Conservation (phyloP, 257 asterid genomes). For the Solanum dulcamara region DNA sequence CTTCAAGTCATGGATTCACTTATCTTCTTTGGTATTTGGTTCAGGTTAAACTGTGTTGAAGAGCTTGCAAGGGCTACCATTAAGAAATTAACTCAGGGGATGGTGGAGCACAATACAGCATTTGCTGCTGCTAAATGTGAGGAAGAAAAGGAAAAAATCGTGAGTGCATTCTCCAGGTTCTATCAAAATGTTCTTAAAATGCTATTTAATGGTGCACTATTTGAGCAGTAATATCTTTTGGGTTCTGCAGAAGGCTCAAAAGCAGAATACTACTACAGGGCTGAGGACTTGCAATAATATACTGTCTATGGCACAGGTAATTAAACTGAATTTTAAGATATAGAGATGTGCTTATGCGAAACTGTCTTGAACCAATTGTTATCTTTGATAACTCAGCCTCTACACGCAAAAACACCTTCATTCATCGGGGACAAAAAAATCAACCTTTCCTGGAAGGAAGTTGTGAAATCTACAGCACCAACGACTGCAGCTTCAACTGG, state of each 20-base stretch:
- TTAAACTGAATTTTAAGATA: neutral
- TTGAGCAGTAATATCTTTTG: neutral
- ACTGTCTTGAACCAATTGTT: neutral
- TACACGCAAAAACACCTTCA: constrained; percentile 70
- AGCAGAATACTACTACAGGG: constrained; percentile 62
- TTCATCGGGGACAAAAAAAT: constrained; percentile 72
- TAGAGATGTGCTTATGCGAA: neutral
- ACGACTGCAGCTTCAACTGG: constrained; percentile 35
- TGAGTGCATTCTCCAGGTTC: constrained; percentile 31
- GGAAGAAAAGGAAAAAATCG: constrained; percentile 65
- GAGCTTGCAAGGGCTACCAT: constrained; percentile 64
- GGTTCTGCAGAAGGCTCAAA: constrained; percentile 53
- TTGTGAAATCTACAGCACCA: constrained; percentile 35
- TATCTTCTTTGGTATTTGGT: neutral
- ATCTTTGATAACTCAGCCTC: constrained; percentile 40
- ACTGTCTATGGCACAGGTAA: constrained; percentile 75
- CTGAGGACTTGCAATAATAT: constrained; percentile 83
- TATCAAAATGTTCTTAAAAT: neutral
- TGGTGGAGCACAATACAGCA: constrained; percentile 56
- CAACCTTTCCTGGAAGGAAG: constrained; percentile 81
- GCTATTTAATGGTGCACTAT: neutral
- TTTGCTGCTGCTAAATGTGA: constrained; percentile 64
- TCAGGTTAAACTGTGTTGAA: constrained; percentile 71
- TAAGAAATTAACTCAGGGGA: constrained; percentile 69
- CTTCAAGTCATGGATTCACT: neutral